Base-by-base conservation (phyloP, 2,329 filamentous ascomycete genomes). In the Fusarium torulosum region DNA sequence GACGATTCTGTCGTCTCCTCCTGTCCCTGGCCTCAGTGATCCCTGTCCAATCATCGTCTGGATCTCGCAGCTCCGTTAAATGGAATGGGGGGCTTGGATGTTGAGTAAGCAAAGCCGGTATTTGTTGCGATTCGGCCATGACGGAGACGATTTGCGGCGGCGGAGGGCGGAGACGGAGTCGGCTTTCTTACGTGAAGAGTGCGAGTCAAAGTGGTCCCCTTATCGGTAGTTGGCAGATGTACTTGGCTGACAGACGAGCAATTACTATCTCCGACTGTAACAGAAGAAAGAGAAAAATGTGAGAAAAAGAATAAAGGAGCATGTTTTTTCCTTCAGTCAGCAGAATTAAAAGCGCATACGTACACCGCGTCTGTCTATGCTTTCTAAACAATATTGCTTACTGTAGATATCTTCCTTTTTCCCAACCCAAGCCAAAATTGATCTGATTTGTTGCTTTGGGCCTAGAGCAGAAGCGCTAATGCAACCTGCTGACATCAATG, bases 31-130 rank as follows among this genome's bases (percentile, higher is more conserved):
- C 42, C 21, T 65, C 60, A n/a, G 67, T 72, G 11, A 71, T 56
- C 5, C 71, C 71, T 14, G 61, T 70, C 71, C 71, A 73, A 61
- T 73, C 71, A 56, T 73, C 71, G 0, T 70, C 56, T 6, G 70
- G 60, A 14, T 42, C 45, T n/a, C 37, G 53, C 33, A 68, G 19
- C 33, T 73, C 71, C 20, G 51, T 43, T 27, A 69, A 43, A 20
- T 63, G 59, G 38, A 59, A 54, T 19, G 27, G 58, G 41, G 56
- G 60, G 20, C 45, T 27, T 25, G 53, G 46, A 13, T 46, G 44
- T 27, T 38, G 44, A 52, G 58, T 37, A 38, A 64, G 29, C 19
- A 57, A 49, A 31, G 40, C 50, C 40, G 50, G 19, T 45, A 59
- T 21, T 49, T 37, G 46, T 41, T 47, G 52, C 21, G 41, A 29